Percentiles rank a stretch among this genome's conserved stretches.
phyloP scores from a whole-genome alignment of 257 asterid genomes.

The Solanum lignicaule region DNA sequence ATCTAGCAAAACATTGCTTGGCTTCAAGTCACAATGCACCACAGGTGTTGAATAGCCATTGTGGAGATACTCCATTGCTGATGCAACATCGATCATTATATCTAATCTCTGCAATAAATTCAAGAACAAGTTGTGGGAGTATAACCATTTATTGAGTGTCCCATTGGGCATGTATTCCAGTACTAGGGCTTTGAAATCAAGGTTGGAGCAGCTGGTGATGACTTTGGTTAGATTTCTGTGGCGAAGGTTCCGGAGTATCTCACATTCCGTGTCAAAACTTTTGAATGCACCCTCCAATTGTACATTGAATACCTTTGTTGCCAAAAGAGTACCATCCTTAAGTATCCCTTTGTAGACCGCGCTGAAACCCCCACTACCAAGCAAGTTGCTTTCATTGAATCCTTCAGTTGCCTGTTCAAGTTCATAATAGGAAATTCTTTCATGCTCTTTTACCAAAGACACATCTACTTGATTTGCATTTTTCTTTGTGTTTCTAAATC shows the following conservation, averaged over 20 bases:
- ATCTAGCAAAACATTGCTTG: not conserved
- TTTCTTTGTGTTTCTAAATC: not conserved
- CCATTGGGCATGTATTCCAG: not conserved
- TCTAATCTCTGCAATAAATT: accelerated
- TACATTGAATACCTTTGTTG: not conserved
- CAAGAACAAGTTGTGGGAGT: not conserved
- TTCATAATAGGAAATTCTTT: not conserved
- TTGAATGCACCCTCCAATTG: not conserved
- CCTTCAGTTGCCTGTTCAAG: not conserved
- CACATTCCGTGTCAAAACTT: not conserved
- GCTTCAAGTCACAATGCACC: not conserved
- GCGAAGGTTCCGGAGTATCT: not conserved
- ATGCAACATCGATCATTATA: not conserved
- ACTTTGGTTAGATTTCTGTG: not conserved
- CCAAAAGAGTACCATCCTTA: not conserved
- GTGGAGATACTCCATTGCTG: not conserved
- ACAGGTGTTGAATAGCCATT: not conserved
- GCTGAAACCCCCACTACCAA: not conserved
- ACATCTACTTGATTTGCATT: not conserved
- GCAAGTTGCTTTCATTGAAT: not conserved
- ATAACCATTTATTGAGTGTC: not conserved
- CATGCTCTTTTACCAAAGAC: not conserved
- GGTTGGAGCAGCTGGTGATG: not conserved
- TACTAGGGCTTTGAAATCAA: not conserved
- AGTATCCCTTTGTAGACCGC: not conserved